Base-by-base conservation (phyloP, 2,329 filamentous ascomycete species). In the Cytospora paraplurivora region DNA sequence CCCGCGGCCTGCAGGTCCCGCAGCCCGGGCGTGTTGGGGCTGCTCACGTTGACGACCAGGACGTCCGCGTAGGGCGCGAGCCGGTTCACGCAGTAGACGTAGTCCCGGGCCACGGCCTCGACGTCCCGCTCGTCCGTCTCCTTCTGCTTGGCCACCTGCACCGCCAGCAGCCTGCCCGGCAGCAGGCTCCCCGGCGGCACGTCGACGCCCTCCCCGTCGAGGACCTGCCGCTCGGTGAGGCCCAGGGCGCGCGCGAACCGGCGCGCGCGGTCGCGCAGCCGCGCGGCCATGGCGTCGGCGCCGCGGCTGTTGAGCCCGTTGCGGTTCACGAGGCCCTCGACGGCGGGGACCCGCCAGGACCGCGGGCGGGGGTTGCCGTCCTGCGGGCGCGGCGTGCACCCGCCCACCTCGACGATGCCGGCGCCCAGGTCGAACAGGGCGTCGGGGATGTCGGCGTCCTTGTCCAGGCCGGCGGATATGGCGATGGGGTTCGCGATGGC, bases 71-170 rank as follows among this genome's bases (percentile, higher is more conserved):
- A 99, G 57, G 84, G 89, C 4, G 90, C 95, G 44, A 99, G 80
- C 53, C 88, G 84, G 61, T 90, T 82, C 4, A 97, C 93, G 71
- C 94, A 97, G 75, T 90, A 91, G n/a, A 95, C 90, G 73, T 98
- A 97, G 73, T 89, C 86, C 70, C 89, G 85, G 32, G 85, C 83
- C 57, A 98, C 89, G 37, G 93, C 93, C 50, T 89, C 85, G 65
- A 97, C 89, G 72, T 98, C 92, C 55, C 83, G 82, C 73, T 96
- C 93, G 21, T 92, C 87, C 0, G 95, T 99, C 54, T 86, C 82
- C 81, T 97, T 98, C 79, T 98, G 98, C 86, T 99, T 99, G 58
- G 94, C 93, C 50, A 98, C 87, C 78, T 99, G 95, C 19, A 99
- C 93, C 17, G 92, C 89, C 66, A 99, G 82, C 63, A 97, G 79